Conservation (phyloP, 164 flowering plant genomes). For the grape (Vitis vinifera) region ASM3070453v1 NC_081821.1:10608001-10608500, state of each 20-base stretch:
- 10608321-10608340: conserved; percentile 31
- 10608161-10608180: conserved; percentile 61
- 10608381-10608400: conserved; percentile 88
- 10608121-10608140: conserved; percentile 32
- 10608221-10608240: conserved; percentile 32
- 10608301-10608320: conserved; percentile 18
- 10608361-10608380: conserved; percentile 58
- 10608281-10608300: conserved; percentile 27
- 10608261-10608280: conserved; percentile 23
- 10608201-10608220: conserved; percentile 50
- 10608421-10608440: conserved; percentile 90
- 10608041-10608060: conserved; percentile 28
- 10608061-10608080: conserved; percentile 23
- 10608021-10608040: conserved; percentile 31
- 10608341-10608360: conserved; percentile 26
- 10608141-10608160: conserved; percentile 34
- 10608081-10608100: conserved; percentile 29
- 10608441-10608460: conserved; percentile 43
- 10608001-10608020: conserved; percentile 32
- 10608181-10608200: conserved; percentile 55
- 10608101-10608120: conserved; percentile 19
- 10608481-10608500: conserved; percentile 28
- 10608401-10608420: conserved; percentile 94
- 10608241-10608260: conserved; percentile 25
- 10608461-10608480: conserved; percentile 35